Percentiles rank a stretch among this genome's conserved stretches.
phyloP scores from a whole-genome alignment of 441 rosid species.

The Brassica balearica region DNA sequence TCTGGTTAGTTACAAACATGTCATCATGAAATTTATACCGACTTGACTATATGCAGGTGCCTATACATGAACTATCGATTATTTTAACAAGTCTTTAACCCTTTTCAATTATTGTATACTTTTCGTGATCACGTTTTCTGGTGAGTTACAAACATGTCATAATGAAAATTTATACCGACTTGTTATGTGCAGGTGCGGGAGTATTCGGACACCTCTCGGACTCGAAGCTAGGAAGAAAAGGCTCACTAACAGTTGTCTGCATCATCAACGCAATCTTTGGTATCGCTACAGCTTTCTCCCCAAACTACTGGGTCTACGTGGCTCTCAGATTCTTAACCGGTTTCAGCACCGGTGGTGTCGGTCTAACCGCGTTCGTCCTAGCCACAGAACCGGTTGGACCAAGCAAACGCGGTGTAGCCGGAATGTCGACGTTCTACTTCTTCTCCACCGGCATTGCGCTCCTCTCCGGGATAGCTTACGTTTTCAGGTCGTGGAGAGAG shows the following conservation, averaged over 20 bases:
- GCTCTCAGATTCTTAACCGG: constrained; percentile 78
- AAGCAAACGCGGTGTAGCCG: constrained; percentile 78
- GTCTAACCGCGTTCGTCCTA: constrained; percentile 82
- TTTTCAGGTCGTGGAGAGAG: constrained; percentile 72
- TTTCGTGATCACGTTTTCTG: background rate
- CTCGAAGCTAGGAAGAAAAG: constrained; percentile 91
- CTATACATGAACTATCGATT: background rate
- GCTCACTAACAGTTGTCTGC: constrained; percentile 78
- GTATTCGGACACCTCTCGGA: constrained; percentile 91
- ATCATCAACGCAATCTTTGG: constrained; percentile 75
- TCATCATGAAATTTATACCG: background rate
- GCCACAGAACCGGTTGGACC: constrained; percentile 92
- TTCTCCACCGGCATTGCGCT: constrained; percentile 79
- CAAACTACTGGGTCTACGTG: constrained; percentile 69
- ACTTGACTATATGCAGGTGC: background rate
- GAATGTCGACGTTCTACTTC: constrained; percentile 96
- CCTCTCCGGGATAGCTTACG: constrained; percentile 74
- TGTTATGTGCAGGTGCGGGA: constrained; percentile 75
- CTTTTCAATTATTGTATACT: background rate
- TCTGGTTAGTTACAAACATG: constrained; percentile 21
- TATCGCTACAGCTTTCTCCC: constrained; percentile 71
- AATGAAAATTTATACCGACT: constrained; percentile 1
- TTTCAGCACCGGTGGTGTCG: constrained; percentile 92
- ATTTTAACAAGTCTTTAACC: background rate
- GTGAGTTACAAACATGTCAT: constrained; percentile 24